A percentile compares a stretch with the other conserved stretches of the same genome.
Evolutionary conservation across 2,329 filamentous ascomycete genomes (phyloP).

Genomic region (Claviceps sp.): DNA sequence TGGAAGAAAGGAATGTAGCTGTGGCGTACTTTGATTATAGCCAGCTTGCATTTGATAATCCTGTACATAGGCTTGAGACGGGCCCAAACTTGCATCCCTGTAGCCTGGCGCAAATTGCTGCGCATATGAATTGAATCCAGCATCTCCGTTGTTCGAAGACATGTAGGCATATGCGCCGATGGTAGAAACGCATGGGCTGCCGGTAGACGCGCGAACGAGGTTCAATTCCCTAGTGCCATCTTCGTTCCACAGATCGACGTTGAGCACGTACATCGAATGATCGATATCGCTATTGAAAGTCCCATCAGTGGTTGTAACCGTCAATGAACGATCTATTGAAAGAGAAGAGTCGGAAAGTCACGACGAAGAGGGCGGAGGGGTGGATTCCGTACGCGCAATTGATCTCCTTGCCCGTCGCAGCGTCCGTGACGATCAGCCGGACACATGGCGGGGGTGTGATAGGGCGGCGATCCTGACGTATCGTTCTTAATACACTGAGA

Average conservation of each 20-base stretch:
- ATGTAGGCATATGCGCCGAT: conserved; percentile 67
- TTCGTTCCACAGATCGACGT: conserved; percentile 56
- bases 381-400: conserved; percentile 56
- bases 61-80: conserved; percentile 19
- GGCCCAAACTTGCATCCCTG: conserved; percentile 21
- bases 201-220: conserved; percentile 49
- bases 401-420: conserved; percentile 62
- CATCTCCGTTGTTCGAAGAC: conserved; percentile 26
- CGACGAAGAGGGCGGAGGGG: no score
- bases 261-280: conserved; percentile 37
- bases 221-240: conserved; percentile 52
- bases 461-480: conserved; percentile 67
- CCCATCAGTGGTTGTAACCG: not conserved
- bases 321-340: no score
- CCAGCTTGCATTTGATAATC: conserved; percentile 19
- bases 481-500: not conserved
- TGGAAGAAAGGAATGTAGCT: not conserved
- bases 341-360: no score
- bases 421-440: conserved; percentile 65
- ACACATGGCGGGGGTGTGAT: conserved; percentile 95
- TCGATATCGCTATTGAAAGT: conserved; percentile 21
- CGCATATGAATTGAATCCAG: conserved; percentile 15
- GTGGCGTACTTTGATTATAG: conserved; percentile 20
- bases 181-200: conserved; percentile 65
- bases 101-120: conserved; percentile 24